Conservation (phyloP, 2,329 filamentous ascomycete species). For the Colletotrichum scovillei region DNA sequence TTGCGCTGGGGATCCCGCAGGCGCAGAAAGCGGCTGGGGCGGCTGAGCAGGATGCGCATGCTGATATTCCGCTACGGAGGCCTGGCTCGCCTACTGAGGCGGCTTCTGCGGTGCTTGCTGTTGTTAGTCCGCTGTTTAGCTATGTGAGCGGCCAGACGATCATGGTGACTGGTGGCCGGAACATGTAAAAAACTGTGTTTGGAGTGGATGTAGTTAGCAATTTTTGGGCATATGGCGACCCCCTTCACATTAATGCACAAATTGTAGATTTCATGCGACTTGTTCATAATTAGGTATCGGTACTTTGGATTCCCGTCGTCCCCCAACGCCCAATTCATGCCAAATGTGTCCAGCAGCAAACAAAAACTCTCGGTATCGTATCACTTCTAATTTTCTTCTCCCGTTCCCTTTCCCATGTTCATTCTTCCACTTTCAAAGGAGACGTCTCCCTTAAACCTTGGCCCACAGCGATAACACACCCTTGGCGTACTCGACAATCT, state of each 20-base stretch:
- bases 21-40: conserved; percentile 60
- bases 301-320: conserved; percentile 30
- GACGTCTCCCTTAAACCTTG: conserved; percentile 67
- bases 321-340: conserved; percentile 32
- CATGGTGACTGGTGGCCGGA: conserved; percentile 82
- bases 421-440: neutral
- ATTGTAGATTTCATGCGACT: conserved; percentile 11
- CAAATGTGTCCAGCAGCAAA: conserved; percentile 13
- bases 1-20: conserved; percentile 78
- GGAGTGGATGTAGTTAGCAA: neutral
- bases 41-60: conserved; percentile 59
- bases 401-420: neutral
- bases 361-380: conserved; percentile 23
- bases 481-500: conserved; percentile 97
- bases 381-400: neutral
- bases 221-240: neutral
- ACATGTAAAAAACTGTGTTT: conserved; percentile 56
- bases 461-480: conserved; percentile 82
- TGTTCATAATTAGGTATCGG: conserved; percentile 35
- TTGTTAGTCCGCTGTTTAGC: conserved; percentile 83
- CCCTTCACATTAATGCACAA: neutral
- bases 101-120: conserved; percentile 79
- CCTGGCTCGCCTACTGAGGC: conserved; percentile 85
- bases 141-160: conserved; percentile 92
- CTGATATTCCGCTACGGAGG: conserved; percentile 83